Conservation (phyloP, 108 stramenopile species). For the Ochromonas danica region DNA sequence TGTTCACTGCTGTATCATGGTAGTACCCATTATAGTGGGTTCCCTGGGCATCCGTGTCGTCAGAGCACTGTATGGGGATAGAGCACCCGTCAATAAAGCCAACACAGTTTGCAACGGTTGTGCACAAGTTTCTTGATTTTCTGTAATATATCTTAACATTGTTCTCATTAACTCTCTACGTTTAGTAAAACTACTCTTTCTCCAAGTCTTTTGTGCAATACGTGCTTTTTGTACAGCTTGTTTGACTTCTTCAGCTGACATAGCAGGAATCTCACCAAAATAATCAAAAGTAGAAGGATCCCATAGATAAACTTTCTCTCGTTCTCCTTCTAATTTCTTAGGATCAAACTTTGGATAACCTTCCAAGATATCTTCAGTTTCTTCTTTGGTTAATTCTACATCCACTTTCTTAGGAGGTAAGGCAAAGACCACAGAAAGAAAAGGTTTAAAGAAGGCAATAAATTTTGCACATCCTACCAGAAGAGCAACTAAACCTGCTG, state of each 20-base stretch:
- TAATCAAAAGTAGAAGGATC: conserved; percentile 36
- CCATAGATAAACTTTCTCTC: conserved; percentile 16
- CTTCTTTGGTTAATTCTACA: neutral
- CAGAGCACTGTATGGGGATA: no score
- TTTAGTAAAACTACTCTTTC: conserved; percentile 75
- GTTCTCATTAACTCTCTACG: conserved; percentile 83
- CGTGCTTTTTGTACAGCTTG: conserved; percentile 69
- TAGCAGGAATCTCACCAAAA: conserved; percentile 76
- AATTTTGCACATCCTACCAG: no score
- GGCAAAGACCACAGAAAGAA: no score
- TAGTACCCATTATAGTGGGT: no score
- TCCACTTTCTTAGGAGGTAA: neutral
- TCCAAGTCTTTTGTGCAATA: conserved; percentile 82
- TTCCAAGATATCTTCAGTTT: conserved; percentile 1
- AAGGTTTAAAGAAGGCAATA: no score
- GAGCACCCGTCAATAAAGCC: no score
- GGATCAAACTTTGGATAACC: conserved; percentile 31
- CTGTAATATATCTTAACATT: conserved; percentile 80
- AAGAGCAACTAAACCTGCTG: no score
- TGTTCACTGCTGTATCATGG: no score
- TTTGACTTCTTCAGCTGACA: conserved; percentile 69
- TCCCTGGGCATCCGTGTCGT: no score
- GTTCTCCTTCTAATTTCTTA: conserved; percentile 1
- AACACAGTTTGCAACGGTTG: no score
- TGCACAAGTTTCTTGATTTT: conserved; percentile 82